phyloP scores from a whole-genome alignment of 805 yeast genomes.

The Peterozyma toletana region DNA sequence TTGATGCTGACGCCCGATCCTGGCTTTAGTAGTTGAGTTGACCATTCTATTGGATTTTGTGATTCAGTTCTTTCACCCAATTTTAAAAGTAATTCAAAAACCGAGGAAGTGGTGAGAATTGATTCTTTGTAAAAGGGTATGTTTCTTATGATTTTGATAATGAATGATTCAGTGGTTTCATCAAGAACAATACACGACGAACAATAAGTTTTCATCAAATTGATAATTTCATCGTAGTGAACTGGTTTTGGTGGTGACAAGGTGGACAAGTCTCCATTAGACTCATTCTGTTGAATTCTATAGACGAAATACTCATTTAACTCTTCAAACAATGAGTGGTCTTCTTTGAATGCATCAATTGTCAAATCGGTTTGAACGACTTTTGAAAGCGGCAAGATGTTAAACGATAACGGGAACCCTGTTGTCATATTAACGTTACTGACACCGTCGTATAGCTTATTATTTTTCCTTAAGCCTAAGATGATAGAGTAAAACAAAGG shows the following conservation, averaged over 20 bases:
- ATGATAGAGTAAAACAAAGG: constrained; percentile 35
- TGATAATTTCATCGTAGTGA: constrained; percentile 30
- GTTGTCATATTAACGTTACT: constrained; percentile 22
- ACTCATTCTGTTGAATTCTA: constrained; percentile 5
- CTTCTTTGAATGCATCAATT: constrained; percentile 19
- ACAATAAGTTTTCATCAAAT: constrained; percentile 45
- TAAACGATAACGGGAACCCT: constrained; percentile 33
- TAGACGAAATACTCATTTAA: constrained; percentile 17
- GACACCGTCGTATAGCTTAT: constrained; percentile 34
- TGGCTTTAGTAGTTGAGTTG: constrained; percentile 38
- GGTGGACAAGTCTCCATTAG: not conserved
- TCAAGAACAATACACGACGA: constrained; percentile 41
- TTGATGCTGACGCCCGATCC: constrained; percentile 31
- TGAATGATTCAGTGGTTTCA: constrained; percentile 39
- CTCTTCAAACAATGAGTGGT: constrained; percentile 15
- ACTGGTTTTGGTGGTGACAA: constrained; percentile 13
- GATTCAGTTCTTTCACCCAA: constrained; percentile 18
- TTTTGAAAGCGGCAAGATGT: constrained; percentile 33
- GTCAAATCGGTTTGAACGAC: constrained; percentile 25
- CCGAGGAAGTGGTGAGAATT: constrained; percentile 46
- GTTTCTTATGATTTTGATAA: constrained; percentile 30
- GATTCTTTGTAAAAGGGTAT: constrained; percentile 21
- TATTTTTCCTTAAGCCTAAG: constrained; percentile 41
- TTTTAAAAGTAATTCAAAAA: constrained; percentile 40
- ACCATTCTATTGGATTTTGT: constrained; percentile 48